Percentiles rank a stretch among this genome's conserved stretches.
Evolutionary conservation across 2,329 filamentous ascomycete genomes (phyloP).

Genomic region (Ascochyta koolunga): DNA sequence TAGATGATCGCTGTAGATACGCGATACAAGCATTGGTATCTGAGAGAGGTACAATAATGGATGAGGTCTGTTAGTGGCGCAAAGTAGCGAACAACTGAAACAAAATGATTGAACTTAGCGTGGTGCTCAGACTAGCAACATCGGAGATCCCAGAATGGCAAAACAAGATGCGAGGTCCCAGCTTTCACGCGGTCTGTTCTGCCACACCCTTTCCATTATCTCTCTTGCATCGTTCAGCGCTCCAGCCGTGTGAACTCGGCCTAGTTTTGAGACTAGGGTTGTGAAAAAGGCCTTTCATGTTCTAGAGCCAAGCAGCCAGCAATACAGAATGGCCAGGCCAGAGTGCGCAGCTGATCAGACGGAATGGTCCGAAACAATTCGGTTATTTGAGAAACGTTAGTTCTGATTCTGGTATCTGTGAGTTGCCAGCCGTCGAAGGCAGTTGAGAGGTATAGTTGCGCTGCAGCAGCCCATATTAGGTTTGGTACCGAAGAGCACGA

Average conservation of each 20-base stretch:
- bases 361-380: slow-evolving; percentile 7
- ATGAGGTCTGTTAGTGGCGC: neutral
- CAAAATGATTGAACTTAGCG: neutral
- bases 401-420: slow-evolving; percentile 4
- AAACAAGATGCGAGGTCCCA: slow-evolving; percentile 17
- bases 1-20: neutral
- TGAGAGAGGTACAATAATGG: neutral
- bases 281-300: slow-evolving; percentile 7
- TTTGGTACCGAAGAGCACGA: neutral
- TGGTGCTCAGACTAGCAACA: slow-evolving; percentile 15
- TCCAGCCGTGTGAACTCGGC: slow-evolving; percentile 7
- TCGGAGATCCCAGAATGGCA: slow-evolving; percentile 6
- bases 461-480: slow-evolving; percentile 20
- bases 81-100: neutral
- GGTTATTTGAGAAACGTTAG: slow-evolving; percentile 8
- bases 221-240: slow-evolving; percentile 14
- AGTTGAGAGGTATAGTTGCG: slow-evolving; percentile 14
- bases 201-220: slow-evolving; percentile 15
- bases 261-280: slow-evolving; percentile 1
- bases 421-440: slow-evolving; percentile 16
- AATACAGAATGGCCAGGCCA: slow-evolving; percentile 23
- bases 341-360: slow-evolving; percentile 11
- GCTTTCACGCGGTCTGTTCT: neutral
- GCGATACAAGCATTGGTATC: neutral
- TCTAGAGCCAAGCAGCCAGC: slow-evolving; percentile 20